phyloP scores from a whole-genome alignment of 2,329 filamentous ascomycete species.

The Ramularia endophylla region DNA sequence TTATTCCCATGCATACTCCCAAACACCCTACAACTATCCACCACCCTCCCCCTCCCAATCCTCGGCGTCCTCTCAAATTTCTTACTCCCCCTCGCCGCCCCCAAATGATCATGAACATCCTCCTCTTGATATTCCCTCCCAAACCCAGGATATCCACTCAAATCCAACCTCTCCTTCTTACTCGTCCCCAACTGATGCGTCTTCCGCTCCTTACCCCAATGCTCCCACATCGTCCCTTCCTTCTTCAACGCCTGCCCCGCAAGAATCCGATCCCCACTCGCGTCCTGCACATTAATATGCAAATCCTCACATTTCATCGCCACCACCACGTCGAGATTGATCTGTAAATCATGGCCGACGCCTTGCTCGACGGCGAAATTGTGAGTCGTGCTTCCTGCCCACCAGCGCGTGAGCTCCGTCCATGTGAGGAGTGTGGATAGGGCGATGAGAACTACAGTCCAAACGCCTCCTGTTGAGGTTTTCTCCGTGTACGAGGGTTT shows the following conservation, averaged over 20 bases:
- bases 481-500: slow-evolving; percentile 87
- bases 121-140: slow-evolving; percentile 58
- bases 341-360: slow-evolving; percentile 77
- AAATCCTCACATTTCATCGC: slow-evolving; percentile 81
- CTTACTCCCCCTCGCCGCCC: slow-evolving; percentile 56
- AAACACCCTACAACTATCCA: slow-evolving; percentile 81
- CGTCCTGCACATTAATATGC: slow-evolving; percentile 97
- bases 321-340: slow-evolving; percentile 93
- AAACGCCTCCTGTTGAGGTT: slow-evolving; percentile 83
- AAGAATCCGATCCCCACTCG: slow-evolving; percentile 83
- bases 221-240: slow-evolving; percentile 72
- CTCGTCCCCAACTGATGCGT: slow-evolving; percentile 50
- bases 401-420: slow-evolving; percentile 77
- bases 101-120: slow-evolving; percentile 87
- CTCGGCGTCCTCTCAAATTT: slow-evolving; percentile 69
- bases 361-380: slow-evolving; percentile 93
- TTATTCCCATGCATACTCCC: slow-evolving; percentile 90
- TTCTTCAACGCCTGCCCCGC: slow-evolving; percentile 67
- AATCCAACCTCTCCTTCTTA: slow-evolving; percentile 52
- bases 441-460: slow-evolving; percentile 76
- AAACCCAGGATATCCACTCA: slow-evolving; percentile 58
- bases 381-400: slow-evolving; percentile 75
- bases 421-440: slow-evolving; percentile 70
- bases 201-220: slow-evolving; percentile 71
- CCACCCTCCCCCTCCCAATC: slow-evolving; percentile 42